These are phyloP conservation scores for Starmerella bombicola DNA, from an alignment of 805 yeast genomes.

Conservation along the genomic window DNA sequence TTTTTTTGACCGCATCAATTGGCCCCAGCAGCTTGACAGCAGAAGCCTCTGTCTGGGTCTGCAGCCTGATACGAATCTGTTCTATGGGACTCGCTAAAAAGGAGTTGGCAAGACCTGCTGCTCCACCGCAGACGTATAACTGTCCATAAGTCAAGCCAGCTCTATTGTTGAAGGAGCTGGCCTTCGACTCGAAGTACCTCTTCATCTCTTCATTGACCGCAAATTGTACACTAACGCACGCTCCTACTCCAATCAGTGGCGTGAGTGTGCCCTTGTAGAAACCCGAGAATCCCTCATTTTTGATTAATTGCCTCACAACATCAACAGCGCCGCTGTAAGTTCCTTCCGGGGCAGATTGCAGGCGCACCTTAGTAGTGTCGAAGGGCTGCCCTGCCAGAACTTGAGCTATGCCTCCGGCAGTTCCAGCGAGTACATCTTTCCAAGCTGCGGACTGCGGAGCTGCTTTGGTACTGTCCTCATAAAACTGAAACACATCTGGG, in stretches of 20 bases:
- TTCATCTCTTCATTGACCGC: conserved; percentile 93
- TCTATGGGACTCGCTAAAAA: conserved; percentile 88
- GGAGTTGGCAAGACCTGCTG: conserved; percentile 88
- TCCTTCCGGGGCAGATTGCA: conserved; percentile 78
- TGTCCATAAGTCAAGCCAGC: conserved; percentile 39
- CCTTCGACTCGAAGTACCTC: conserved; percentile 43
- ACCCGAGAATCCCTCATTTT: conserved; percentile 72
- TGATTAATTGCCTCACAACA: conserved; percentile 56
- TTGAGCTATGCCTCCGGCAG: conserved; percentile 91
- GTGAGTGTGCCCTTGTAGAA: conserved; percentile 91
- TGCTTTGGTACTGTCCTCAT: neutral
- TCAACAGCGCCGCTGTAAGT: conserved; percentile 61
- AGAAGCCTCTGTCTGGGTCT: conserved; percentile 55
- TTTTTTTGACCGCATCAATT: conserved; percentile 49
- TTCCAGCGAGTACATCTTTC: conserved; percentile 82
- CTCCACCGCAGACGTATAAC: conserved; percentile 70
- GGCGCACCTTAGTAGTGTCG: conserved; percentile 84
- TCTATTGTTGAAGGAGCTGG: conserved; percentile 16
- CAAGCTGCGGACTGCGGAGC: conserved; percentile 6
- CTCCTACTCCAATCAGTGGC: conserved; percentile 90
- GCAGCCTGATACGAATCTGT: conserved; percentile 85
- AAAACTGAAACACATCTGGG: neutral
- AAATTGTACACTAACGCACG: conserved; percentile 92
- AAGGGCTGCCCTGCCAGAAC: conserved; percentile 94
- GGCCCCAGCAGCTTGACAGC: conserved; percentile 58